These are phyloP conservation scores for Fusarium equiseti DNA, from an alignment of 2,329 filamentous ascomycete species.

Conservation along the genomic window DNA sequence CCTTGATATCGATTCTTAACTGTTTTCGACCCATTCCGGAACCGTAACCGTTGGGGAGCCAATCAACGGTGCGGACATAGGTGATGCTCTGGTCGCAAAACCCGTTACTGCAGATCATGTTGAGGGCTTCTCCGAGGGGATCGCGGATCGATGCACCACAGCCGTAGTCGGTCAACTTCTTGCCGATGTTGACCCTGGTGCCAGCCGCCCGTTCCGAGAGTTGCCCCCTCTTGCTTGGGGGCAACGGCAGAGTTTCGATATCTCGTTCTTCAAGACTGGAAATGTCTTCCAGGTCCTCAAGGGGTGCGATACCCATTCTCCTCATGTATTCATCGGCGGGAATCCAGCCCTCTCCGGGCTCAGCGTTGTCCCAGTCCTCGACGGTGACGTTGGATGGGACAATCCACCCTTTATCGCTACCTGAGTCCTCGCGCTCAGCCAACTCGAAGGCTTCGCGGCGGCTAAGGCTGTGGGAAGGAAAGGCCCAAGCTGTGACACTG, in stretches of 20 bases:
- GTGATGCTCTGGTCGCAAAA: neutral
- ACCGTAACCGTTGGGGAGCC: neutral
- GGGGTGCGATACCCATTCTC: neutral
- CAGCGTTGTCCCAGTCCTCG: neutral
- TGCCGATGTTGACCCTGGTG: neutral
- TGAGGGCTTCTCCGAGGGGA: neutral
- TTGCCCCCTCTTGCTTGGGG: neutral
- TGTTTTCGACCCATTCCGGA: neutral
- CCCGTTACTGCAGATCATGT: neutral
- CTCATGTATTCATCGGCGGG: neutral
- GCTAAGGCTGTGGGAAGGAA: neutral
- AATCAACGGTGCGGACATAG: neutral
- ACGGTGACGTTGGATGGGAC: neutral
- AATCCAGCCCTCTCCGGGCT: neutral
- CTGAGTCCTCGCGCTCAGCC: neutral
- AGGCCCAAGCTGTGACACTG: fast-evolving
- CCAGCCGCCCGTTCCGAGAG: fast-evolving
- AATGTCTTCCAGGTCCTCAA: neutral
- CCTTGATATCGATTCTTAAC: neutral
- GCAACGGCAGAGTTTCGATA: neutral
- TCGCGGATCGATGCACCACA: neutral
- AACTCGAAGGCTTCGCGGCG: neutral
- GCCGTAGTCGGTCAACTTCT: neutral
- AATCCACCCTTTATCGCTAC: neutral
- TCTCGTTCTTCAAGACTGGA: neutral